These are phyloP conservation scores for Pleurotus giganteus DNA, from an alignment of 768 basidiomycete genomes.

Conservation along the genomic window DNA sequence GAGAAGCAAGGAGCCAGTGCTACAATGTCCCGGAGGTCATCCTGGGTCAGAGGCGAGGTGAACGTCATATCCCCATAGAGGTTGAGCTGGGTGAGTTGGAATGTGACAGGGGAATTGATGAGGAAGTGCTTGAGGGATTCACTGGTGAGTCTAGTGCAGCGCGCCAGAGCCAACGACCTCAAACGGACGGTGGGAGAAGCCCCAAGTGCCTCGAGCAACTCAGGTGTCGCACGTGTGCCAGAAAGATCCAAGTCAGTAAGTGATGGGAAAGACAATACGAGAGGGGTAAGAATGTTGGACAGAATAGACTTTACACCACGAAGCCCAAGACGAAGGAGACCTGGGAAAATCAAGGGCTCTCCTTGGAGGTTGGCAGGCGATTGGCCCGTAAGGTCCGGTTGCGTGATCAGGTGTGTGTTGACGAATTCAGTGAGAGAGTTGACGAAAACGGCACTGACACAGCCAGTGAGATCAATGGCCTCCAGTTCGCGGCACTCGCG, in stretches of 20 bases:
- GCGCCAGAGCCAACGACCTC: slow-evolving; percentile 76
- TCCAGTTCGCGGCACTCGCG: slow-evolving; percentile 75
- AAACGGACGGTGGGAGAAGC: slow-evolving; percentile 65
- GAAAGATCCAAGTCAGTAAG: slow-evolving; percentile 92
- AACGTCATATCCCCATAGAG: slow-evolving; percentile 90
- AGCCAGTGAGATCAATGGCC: slow-evolving; percentile 92
- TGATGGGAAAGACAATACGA: slow-evolving; percentile 79
- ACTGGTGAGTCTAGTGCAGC: slow-evolving; percentile 83
- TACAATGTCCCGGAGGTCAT: slow-evolving; percentile 68
- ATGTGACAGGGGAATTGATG: slow-evolving; percentile 60
- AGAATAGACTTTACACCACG: slow-evolving; percentile 80
- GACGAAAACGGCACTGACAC: slow-evolving; percentile 88
- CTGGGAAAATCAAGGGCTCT: slow-evolving; percentile 62
- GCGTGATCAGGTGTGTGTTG: slow-evolving; percentile 52
- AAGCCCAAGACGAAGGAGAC: slow-evolving; percentile 74
- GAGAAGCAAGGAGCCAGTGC: slow-evolving; percentile 76
- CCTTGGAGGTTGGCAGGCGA: slow-evolving; percentile 32
- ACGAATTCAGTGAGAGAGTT: slow-evolving; percentile 85
- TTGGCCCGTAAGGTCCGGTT: slow-evolving; percentile 33
- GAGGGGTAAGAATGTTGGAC: slow-evolving; percentile 63
- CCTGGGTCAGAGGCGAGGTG: slow-evolving; percentile 62
- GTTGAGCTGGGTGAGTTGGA: slow-evolving; percentile 70
- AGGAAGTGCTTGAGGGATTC: slow-evolving; percentile 75
- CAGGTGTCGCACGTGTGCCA: slow-evolving; percentile 77
- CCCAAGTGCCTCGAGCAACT: slow-evolving; percentile 68